phyloP scores from a whole-genome alignment of 2,329 filamentous ascomycete species.

The Balansia obtecta region DNA sequence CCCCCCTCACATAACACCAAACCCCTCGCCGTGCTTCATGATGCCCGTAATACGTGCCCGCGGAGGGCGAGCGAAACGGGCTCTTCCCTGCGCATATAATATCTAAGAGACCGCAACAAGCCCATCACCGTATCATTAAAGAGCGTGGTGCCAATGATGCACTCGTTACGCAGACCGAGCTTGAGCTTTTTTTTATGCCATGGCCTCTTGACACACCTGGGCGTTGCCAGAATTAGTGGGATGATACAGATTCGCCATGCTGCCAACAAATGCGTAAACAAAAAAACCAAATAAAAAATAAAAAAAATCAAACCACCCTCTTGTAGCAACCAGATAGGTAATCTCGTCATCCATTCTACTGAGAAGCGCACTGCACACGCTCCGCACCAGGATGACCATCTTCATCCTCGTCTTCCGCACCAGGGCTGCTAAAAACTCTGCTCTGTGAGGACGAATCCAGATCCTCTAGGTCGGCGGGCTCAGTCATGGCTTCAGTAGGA shows the following conservation, averaged over 20 bases:
- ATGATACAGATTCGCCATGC: background rate
- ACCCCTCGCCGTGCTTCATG: constrained; percentile 6
- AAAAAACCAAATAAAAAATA: too few species aligned
- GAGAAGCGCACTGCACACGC: constrained; percentile 76
- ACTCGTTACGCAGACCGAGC: constrained; percentile 3
- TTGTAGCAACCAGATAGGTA: background rate
- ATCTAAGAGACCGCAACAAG: constrained; percentile 11
- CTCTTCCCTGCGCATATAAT: constrained; percentile 5
- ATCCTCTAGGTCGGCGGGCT: constrained; percentile 78
- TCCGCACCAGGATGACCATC: constrained; percentile 66
- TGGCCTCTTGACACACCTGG: background rate
- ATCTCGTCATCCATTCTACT: constrained; percentile 44
- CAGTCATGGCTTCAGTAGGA: constrained; percentile 78
- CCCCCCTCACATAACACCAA: constrained; percentile 1
- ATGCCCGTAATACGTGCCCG: constrained; percentile 4
- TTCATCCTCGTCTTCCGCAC: constrained; percentile 60
- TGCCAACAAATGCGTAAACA: background rate
- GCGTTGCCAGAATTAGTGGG: background rate
- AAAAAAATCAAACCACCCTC: background rate
- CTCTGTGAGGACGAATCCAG: constrained; percentile 56
- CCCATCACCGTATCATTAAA: constrained; percentile 5
- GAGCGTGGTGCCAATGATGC: constrained; percentile 5
- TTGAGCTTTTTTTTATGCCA: constrained; percentile 8
- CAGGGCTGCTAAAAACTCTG: constrained; percentile 53
- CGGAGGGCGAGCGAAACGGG: background rate